These are phyloP conservation scores for Ustilago loliicola DNA, from an alignment of 1,284 basidiomycete species.

Conservation along the genomic window DNA sequence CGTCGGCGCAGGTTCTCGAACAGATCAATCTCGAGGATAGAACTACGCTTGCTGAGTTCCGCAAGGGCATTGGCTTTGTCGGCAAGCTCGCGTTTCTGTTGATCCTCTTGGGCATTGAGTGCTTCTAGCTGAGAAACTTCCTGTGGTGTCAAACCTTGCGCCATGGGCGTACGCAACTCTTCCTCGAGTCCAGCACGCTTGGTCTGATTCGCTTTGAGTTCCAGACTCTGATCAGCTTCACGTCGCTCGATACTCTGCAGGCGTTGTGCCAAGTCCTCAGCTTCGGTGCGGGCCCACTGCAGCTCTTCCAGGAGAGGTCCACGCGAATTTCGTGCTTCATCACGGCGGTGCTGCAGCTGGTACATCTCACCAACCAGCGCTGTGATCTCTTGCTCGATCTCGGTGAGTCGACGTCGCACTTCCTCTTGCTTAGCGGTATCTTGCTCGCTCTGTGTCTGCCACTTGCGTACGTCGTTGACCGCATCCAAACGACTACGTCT, in stretches of 20 bases:
- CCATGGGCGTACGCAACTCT: slow-evolving; percentile 84
- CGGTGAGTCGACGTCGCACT: slow-evolving; percentile 79
- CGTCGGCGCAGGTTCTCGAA: slow-evolving; percentile 86
- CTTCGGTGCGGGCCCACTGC: slow-evolving; percentile 77
- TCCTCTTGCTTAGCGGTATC: slow-evolving; percentile 79
- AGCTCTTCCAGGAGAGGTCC: slow-evolving; percentile 80
- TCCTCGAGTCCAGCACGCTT: slow-evolving; percentile 77
- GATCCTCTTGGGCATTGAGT: slow-evolving; percentile 83
- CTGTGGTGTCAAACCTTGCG: slow-evolving; percentile 79
- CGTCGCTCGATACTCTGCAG: slow-evolving; percentile 79
- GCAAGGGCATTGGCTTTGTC: slow-evolving; percentile 80
- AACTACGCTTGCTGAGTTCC: slow-evolving; percentile 84
- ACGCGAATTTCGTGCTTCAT: slow-evolving; percentile 79
- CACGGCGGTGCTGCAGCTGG: slow-evolving; percentile 79
- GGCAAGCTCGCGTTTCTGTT: slow-evolving; percentile 78
- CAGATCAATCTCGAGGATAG: slow-evolving; percentile 89
- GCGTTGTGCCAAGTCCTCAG: slow-evolving; percentile 78
- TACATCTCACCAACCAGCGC: slow-evolving; percentile 81
- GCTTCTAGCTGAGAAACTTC: slow-evolving; percentile 80
- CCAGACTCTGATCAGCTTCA: slow-evolving; percentile 80
- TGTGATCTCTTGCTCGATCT: slow-evolving; percentile 89
- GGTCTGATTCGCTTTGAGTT: slow-evolving; percentile 76
- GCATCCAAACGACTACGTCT: slow-evolving; percentile 89
- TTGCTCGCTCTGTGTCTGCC: slow-evolving; percentile 80
- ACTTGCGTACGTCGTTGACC: slow-evolving; percentile 82